Base-by-base conservation (phyloP, 2,329 filamentous ascomycete species). In the Zymoseptoria crescenta region DNA sequence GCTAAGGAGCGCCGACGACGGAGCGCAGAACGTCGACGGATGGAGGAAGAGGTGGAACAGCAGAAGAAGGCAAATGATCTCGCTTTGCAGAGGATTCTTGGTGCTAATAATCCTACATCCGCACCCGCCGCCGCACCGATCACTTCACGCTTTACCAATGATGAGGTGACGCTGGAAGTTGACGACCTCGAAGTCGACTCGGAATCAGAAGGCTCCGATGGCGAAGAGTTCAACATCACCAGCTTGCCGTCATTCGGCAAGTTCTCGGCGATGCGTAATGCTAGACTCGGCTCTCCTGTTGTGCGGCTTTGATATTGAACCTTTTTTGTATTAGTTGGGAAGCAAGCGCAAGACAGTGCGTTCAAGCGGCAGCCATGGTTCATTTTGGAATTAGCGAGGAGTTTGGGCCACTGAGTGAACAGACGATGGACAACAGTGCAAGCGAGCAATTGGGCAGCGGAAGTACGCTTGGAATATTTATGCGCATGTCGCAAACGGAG, bases 1-100 rank as follows among this genome's bases (percentile, higher is more conserved):
- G 64, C 63, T 30, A 62, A 58, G 19, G 65, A 66, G n/a, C 63
- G 67, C 24, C 63, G 59, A 21, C 56, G 63, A 21, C 56, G 61
- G 48, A 65, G 62, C 35, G 68, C 64, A 20, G 68, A 69, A 56
- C 62, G 63, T n/a, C 58, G 59, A 27, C 61, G 61, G 9, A 35
- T 56, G 8, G 62, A 67, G 28, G 63, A 68, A 56, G 60, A 59
- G 35, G 63, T 55, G 21, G 28, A 51, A 19, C 49, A 52, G 35
- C 35, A 48, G 45, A 48, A 49, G 27, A 56, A 35, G 50, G 29
- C 41, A 13, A 55, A 52, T 27, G 29, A 55, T 19, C 27, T 51
- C 10, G 45, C 57, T 35, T 21, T 56, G 24, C 54, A 30, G 9
- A 21, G 19, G 27, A 54, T 10, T 9, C 27, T 51, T 2, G 28